These are phyloP conservation scores for Mycena indigotica DNA, from an alignment of 768 basidiomycete species.

Conservation along the genomic window DNA sequence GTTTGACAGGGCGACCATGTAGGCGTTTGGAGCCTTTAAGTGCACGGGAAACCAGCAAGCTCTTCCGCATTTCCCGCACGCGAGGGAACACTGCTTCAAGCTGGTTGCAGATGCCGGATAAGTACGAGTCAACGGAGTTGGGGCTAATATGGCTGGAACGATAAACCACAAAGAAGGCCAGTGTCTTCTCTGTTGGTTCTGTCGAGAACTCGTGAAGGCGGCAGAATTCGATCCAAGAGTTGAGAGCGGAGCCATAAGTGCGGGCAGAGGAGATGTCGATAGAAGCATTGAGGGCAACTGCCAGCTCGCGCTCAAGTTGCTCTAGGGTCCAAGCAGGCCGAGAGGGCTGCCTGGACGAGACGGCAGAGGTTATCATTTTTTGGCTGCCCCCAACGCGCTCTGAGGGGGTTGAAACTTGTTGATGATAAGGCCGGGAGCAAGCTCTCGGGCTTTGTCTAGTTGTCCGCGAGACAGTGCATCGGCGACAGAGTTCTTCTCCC, in stretches of 20 bases:
- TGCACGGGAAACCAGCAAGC: conserved; percentile 20
- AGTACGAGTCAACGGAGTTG: conserved; percentile 32
- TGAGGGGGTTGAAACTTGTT: background rate
- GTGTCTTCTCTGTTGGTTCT: conserved; percentile 33
- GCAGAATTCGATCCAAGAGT: conserved; percentile 31
- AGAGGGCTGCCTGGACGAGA: conserved; percentile 31
- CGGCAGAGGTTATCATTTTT: background rate
- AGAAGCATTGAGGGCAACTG: conserved; percentile 27
- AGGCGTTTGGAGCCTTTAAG: conserved; percentile 27
- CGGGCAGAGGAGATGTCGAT: conserved; percentile 18
- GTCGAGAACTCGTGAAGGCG: conserved; percentile 22
- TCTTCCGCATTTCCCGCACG: conserved; percentile 21
- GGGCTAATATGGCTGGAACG: conserved; percentile 36
- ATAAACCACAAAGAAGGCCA: conserved; percentile 35
- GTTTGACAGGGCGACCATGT: conserved; percentile 12
- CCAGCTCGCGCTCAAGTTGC: conserved; percentile 30
- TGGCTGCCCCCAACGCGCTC: background rate
- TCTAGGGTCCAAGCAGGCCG: conserved; percentile 35
- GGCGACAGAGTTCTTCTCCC: too few relatives aligned
- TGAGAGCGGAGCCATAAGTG: conserved; percentile 28
- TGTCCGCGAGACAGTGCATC: too few relatives aligned
- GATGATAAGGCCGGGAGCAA: background rate
- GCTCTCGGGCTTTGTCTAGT: too few relatives aligned
- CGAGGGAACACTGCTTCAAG: conserved; percentile 35
- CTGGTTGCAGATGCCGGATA: conserved; percentile 39